Evolutionary conservation across 192 early-diverging fungal genomes (phyloP).

Genomic region (Diversispora epigaea): DNA sequence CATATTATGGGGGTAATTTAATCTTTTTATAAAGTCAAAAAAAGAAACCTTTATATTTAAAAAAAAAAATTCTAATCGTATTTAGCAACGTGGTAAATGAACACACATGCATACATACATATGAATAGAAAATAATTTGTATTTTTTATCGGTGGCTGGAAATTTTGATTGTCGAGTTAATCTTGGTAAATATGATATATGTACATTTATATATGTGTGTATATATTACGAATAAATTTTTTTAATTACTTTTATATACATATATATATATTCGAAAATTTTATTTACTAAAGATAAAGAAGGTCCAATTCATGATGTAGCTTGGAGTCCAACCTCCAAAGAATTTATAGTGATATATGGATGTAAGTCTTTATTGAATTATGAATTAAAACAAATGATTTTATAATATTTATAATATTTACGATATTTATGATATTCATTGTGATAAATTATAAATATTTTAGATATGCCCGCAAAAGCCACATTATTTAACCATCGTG

Average conservation of each 20-base stretch:
- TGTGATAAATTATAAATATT: not conserved
- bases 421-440: not conserved
- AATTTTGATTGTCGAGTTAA: conserved; percentile 91
- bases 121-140: conserved; percentile 77
- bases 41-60: not conserved
- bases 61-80: not conserved
- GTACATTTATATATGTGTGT: not conserved
- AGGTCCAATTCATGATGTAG: conserved; percentile 94
- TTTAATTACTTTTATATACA: not conserved
- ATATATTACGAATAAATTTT: not conserved
- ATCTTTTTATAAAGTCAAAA: not conserved
- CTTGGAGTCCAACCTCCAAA: conserved; percentile 93
- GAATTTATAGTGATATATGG: conserved; percentile 98
- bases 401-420: not conserved
- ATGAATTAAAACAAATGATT: not conserved
- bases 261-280: not conserved
- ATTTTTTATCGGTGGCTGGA: conserved; percentile 85
- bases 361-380: conserved; percentile 39
- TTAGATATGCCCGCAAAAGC: conserved; percentile 84
- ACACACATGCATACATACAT: no score
- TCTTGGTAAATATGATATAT: conserved; percentile 42
- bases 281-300: conserved; percentile 61
- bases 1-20: conserved; percentile 80
- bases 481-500: conserved; percentile 90
- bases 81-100: no score